phyloP scores from a whole-genome alignment of 495 filamentous ascomycete species.

The Bombardia bombarda region DNA sequence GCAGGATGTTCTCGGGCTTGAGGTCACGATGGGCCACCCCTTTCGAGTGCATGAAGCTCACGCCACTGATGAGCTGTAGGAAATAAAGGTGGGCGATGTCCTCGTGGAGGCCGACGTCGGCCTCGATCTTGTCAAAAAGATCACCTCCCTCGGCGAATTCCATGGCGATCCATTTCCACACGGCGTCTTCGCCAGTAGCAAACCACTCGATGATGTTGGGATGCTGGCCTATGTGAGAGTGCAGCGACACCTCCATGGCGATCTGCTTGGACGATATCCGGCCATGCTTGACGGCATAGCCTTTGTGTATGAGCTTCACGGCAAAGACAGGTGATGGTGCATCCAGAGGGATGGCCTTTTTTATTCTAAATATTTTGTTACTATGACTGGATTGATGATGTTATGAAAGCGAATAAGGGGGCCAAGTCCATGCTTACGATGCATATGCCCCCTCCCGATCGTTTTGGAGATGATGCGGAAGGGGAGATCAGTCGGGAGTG shows the following conservation, averaged over 20 bases:
- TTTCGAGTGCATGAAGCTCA: slow-evolving; percentile 91
- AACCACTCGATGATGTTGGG: slow-evolving; percentile 91
- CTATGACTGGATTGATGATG: not conserved
- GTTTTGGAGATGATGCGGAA: slow-evolving; percentile 95
- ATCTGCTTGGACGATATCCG: slow-evolving; percentile 84
- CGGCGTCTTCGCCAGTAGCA: slow-evolving; percentile 70
- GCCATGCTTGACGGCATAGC: slow-evolving; percentile 81
- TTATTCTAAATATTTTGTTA: slow-evolving; percentile 55
- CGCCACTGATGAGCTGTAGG: slow-evolving; percentile 78
- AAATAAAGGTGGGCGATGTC: slow-evolving; percentile 97
- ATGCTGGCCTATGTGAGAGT: slow-evolving; percentile 79
- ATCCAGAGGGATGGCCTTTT: slow-evolving; percentile 76
- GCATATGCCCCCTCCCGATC: slow-evolving; percentile 96
- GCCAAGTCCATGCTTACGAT: slow-evolving; percentile 52
- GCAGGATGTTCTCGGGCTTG: slow-evolving; percentile 83
- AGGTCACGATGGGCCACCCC: slow-evolving; percentile 85
- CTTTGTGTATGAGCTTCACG: slow-evolving; percentile 97
- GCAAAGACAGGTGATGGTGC: slow-evolving; percentile 73
- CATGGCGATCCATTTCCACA: slow-evolving; percentile 99
- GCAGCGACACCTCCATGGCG: slow-evolving; percentile 78
- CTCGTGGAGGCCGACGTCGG: slow-evolving; percentile 84
- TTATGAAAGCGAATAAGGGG: not conserved
- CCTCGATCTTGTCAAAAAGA: slow-evolving; percentile 98
- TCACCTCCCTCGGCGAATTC: slow-evolving; percentile 93
- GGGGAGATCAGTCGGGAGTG: slow-evolving; percentile 76